Conservation (phyloP, 306 rosid species). For the Fragaria iinumae region DNA sequence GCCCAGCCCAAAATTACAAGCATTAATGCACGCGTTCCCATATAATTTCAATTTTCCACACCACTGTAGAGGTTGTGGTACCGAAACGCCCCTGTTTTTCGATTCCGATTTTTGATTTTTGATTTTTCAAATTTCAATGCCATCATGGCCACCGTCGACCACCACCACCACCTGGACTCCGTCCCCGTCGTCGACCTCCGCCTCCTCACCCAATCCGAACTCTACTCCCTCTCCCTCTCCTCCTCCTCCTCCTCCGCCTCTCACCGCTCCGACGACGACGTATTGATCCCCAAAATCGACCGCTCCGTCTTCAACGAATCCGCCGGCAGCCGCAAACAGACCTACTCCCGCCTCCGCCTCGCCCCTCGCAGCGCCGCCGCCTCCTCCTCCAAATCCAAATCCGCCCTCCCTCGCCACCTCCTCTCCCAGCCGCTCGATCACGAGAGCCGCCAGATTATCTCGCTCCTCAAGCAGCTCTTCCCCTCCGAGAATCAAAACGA, state of each 20-base stretch:
- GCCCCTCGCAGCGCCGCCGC: slow-evolving; percentile 40
- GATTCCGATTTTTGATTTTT: background rate
- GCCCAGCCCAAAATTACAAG: background rate
- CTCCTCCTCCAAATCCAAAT: slow-evolving; percentile 28
- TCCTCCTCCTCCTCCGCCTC: slow-evolving; percentile 24
- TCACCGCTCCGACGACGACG: slow-evolving; percentile 38
- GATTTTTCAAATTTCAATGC: slow-evolving; percentile 23
- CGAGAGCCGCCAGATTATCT: slow-evolving; percentile 47
- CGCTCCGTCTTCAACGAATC: slow-evolving; percentile 90
- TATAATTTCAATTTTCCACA: background rate
- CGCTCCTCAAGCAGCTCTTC: slow-evolving; percentile 52
- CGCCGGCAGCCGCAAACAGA: slow-evolving; percentile 93
- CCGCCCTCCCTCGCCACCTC: slow-evolving; percentile 23
- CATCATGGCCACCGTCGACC: slow-evolving; percentile 40
- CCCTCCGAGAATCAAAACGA: slow-evolving; percentile 36
- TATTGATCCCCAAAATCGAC: slow-evolving; percentile 71
- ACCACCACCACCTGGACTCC: slow-evolving; percentile 25
- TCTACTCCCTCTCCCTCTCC: slow-evolving; percentile 53
- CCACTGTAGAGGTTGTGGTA: background rate
- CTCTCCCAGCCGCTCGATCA: slow-evolving; percentile 33
- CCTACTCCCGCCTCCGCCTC: slow-evolving; percentile 78
- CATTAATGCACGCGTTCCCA: background rate
- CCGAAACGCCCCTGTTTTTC: background rate
- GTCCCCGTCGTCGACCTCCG: slow-evolving; percentile 63
- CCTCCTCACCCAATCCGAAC: slow-evolving; percentile 69